phyloP scores from a whole-genome alignment of 2,329 filamentous ascomycete genomes.

The Colletotrichum cuscutae region DNA sequence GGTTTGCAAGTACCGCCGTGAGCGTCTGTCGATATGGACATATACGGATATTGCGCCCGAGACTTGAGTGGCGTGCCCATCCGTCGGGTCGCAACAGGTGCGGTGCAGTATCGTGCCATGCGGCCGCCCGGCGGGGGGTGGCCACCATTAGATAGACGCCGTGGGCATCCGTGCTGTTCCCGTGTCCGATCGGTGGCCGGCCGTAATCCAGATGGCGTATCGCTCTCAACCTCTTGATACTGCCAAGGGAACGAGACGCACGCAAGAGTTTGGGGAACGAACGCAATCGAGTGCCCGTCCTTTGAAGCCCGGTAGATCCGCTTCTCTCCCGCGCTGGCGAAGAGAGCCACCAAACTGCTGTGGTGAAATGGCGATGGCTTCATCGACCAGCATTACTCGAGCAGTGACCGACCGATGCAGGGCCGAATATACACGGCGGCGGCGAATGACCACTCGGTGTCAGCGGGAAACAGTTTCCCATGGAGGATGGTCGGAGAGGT shows the following conservation, averaged over 20 bases:
- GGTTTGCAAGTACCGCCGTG: not conserved
- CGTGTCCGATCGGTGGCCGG: conserved; percentile 25
- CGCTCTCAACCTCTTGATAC: conserved; percentile 6
- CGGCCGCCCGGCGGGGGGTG: conserved; percentile 9
- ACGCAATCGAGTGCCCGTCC: not conserved
- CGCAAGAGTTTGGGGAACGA: not conserved
- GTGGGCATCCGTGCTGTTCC: conserved; percentile 13
- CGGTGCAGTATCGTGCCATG: conserved; percentile 2
- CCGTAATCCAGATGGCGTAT: not conserved
- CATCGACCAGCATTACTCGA: not conserved
- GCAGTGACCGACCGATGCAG: not conserved
- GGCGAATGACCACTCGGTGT: not conserved
- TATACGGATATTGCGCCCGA: conserved; percentile 25
- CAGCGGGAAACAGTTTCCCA: not conserved
- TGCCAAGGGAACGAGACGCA: conserved; percentile 12
- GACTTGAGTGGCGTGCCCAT: conserved; percentile 23
- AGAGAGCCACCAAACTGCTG: not conserved
- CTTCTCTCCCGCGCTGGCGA: not conserved
- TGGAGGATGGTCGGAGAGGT: conserved; percentile 5
- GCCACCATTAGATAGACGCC: conserved; percentile 16
- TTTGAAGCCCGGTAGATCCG: not conserved
- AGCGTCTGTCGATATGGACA: not conserved
- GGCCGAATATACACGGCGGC: not conserved
- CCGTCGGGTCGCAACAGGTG: conserved; percentile 6
- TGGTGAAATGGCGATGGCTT: not conserved